Base-by-base conservation (phyloP, 139 green algal species). In the Tetradesmus obliquus region DNA sequence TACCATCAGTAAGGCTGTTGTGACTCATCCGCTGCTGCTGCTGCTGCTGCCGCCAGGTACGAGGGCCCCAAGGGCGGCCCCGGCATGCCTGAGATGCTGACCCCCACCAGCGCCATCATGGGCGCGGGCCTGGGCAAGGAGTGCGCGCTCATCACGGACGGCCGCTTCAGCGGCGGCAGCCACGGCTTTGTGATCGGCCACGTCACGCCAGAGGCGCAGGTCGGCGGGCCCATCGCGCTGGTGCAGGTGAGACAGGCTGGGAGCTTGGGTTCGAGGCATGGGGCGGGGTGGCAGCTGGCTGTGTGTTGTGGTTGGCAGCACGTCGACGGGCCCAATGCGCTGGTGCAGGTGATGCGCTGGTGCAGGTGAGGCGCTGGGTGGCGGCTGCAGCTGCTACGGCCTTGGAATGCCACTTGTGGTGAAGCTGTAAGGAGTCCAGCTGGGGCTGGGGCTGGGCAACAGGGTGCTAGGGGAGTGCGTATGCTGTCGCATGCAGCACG, bases 51-150 rank as follows among this genome's bases (percentile, higher is more conserved):
- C 20, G 17, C 72, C 93, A 95, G 94, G 86, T 99, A 99, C 82
- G 98, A 99, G 95, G 98, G 98, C 10, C 98, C 98, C 71, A 99
- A 99, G 95, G 98, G 98, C 86, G 98, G 98, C 9, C 98, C 98
- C 17, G 98, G 98, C 90, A 99, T 99, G 98, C 98, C 98, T 0
- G 98, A 99, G 95, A 99, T 99, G 98, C 92, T 99, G 24, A 99
- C 97, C 2, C 98, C 98, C 90, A 99, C 98, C 71, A 96, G 91
- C 10, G 98, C 98, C 86, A 99, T 99, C 95, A 99, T 99, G 96
- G 98, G 98, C 12, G 98, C 98, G 8, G 98, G 98, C 55, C 96
- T 99, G 60, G 98, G 98, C 88, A 96, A 99, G 88, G 97, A 99
- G 45, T 98, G 97, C 89, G 98, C 98, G 32, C 97, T 99, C 85